Conservation (phyloP, 2,329 filamentous ascomycete genomes). For the Hypocrella siamensis region DNA sequence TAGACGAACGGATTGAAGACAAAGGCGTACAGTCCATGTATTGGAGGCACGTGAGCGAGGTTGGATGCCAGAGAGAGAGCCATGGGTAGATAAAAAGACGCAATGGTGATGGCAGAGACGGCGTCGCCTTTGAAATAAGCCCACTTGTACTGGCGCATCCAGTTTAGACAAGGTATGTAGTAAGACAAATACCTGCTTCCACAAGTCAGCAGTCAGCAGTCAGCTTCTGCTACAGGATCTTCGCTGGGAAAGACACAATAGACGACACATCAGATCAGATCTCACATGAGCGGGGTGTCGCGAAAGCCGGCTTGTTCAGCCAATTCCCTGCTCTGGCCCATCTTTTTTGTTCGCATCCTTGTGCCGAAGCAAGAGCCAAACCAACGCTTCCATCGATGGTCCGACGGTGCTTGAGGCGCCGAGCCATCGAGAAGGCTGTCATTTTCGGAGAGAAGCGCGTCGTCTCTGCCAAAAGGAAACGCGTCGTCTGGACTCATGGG, state of each 20-base stretch:
- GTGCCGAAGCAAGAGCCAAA: conserved; percentile 33
- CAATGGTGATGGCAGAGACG: conserved; percentile 80
- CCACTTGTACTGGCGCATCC: conserved; percentile 77
- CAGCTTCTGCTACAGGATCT: too few relatives aligned
- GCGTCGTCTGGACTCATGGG: conserved; percentile 32
- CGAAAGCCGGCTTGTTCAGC: conserved; percentile 60
- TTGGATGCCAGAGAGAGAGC: conserved; percentile 85
- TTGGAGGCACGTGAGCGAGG: conserved; percentile 79
- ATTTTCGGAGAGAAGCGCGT: conserved; percentile 16
- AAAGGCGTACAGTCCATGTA: conserved; percentile 88
- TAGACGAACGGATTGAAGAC: conserved; percentile 88
- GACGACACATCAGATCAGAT: too few relatives aligned
- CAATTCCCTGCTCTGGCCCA: conserved; percentile 56
- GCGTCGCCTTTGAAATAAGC: conserved; percentile 75
- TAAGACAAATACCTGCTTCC: conserved; percentile 84
- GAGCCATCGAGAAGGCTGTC: conserved; percentile 21
- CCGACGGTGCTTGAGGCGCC: conserved; percentile 20
- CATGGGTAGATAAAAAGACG: conserved; percentile 98
- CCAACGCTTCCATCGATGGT: conserved; percentile 30
- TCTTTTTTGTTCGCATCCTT: conserved; percentile 46
- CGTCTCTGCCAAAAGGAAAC: conserved; percentile 14
- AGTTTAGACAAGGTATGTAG: conserved; percentile 82
- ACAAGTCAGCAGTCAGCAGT: conserved; percentile 8
- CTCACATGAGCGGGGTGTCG: conserved; percentile 59
- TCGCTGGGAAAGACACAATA: too few relatives aligned